Base-by-base conservation (phyloP, 2,329 filamentous ascomycete genomes). In the Fonsecaea pedrosoi region DNA sequence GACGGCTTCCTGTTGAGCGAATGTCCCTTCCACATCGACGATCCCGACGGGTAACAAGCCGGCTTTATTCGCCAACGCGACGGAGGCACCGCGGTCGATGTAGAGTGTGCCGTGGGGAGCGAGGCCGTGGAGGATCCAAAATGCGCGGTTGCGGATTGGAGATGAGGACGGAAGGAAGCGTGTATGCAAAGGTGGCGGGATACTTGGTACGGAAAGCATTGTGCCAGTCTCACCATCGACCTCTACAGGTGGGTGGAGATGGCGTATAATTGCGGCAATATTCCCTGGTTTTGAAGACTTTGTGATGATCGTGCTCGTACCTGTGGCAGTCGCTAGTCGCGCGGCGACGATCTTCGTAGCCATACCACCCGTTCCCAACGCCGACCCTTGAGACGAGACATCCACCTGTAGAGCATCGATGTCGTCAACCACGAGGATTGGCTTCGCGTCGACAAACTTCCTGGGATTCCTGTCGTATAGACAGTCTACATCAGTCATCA, bases 401-500 rank as follows among this genome's bases (percentile, higher is more conserved):
- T 99, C 95, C 2, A 92, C 95, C 66, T 91, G 87, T 21, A 99
- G 83, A 4, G 88, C 85, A 0, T 87, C 84, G 67, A 99, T 96
- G 75, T 99, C 93, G 62, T 95, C 90, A 1, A 99, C 93, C 0
- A 97, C 90, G 75, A 96, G 91, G 66, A 99, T 98, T 0, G 95
- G 88, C 75, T 90, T 87, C 8, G 95, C 95, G 74, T 97, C 91
- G 0, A 92, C 89, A 74, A 96, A 84, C 1, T 88, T 89, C 35
- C 95, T 87, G 1, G 95, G 95, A 74, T 99, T 99, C 79, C 94
- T 95, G 79, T 96, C 93, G 78, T 99, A 99, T 12, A 99, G 84
- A 76, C 94, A 97, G 77, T 99, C 95, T 56, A 99, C 95, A 76
- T 99, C 95, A 0, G 95, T 99, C 95, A 99, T 98, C 70, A 99